Evolutionary conservation across 352 stramenopile species (phyloP).

Genomic region (Phytophthora pluvialis): DNA sequence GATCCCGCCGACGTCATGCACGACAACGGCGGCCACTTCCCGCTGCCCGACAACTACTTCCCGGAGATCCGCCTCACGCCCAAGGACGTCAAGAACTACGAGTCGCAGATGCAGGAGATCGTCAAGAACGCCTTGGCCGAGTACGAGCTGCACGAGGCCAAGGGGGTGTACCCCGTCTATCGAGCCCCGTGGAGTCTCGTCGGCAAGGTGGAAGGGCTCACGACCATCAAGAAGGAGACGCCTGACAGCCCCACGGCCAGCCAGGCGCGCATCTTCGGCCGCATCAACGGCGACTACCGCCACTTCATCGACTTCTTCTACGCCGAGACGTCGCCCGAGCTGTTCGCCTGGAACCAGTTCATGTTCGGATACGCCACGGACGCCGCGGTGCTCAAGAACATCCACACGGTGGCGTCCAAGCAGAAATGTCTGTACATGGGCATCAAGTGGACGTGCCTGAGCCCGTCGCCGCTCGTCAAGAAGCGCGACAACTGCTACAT

Average conservation of each 20-base stretch:
- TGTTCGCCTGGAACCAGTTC: slow-evolving; percentile 79
- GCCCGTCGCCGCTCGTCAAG: slow-evolving; percentile 57
- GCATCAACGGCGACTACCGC: slow-evolving; percentile 65
- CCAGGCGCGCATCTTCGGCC: slow-evolving; percentile 63
- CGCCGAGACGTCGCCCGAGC: slow-evolving; percentile 61
- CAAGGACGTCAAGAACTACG: slow-evolving; percentile 38
- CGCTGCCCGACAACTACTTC: slow-evolving; percentile 52
- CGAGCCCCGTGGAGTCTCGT: slow-evolving; percentile 39
- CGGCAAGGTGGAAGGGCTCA: slow-evolving; percentile 46
- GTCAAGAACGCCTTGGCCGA: slow-evolving; percentile 46
- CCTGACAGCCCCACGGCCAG: slow-evolving; percentile 22
- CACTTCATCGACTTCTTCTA: slow-evolving; percentile 82
- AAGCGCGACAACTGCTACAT: slow-evolving; percentile 84
- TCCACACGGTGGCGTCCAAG: slow-evolving; percentile 54
- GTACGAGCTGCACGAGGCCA: slow-evolving; percentile 50
- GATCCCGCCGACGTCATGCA: slow-evolving; percentile 17
- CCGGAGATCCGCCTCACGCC: slow-evolving; percentile 39
- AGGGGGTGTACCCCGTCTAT: slow-evolving; percentile 42
- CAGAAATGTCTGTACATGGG: slow-evolving; percentile 72
- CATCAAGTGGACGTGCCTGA: slow-evolving; percentile 84
- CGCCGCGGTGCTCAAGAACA: slow-evolving; percentile 72
- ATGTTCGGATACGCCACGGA: slow-evolving; percentile 72
- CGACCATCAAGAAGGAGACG: slow-evolving; percentile 45
- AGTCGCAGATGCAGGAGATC: slow-evolving; percentile 45
- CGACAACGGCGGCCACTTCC: slow-evolving; percentile 44